Evolutionary conservation across 2,329 filamentous ascomycete species (phyloP).

Genomic region (Nemania sp.): DNA sequence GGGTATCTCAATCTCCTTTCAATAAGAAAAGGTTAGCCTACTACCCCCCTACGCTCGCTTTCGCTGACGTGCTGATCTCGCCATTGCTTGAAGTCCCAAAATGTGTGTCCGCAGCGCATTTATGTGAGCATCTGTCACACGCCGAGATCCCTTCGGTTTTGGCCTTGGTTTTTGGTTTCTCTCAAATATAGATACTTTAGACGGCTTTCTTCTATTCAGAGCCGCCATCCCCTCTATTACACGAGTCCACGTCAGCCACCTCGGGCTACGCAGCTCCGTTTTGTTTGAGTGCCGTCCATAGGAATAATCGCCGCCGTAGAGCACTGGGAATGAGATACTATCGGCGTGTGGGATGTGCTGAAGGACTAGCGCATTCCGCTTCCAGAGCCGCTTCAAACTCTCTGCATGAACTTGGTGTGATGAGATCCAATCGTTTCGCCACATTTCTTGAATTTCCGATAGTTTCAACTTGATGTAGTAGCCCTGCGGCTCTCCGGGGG

Average conservation of each 20-base stretch:
- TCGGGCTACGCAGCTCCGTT: neutral
- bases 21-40: neutral
- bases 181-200: constrained; percentile 19
- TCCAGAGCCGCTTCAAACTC: constrained; percentile 27
- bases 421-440: constrained; percentile 26
- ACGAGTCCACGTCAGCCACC: constrained; percentile 16
- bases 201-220: constrained; percentile 21
- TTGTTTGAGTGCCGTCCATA: neutral
- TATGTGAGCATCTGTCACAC: neutral
- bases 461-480: constrained; percentile 38
- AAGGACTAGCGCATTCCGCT: constrained; percentile 13
- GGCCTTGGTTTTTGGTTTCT: neutral
- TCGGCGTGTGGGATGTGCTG: constrained; percentile 29
- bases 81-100: neutral
- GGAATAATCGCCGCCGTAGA: constrained; percentile 33
- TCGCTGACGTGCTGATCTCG: neutral
- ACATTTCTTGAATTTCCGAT: constrained; percentile 34
- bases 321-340: constrained; percentile 32
- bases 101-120: neutral
- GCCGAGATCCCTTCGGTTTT: neutral
- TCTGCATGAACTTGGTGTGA: constrained; percentile 26
- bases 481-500: constrained; percentile 23
- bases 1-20: neutral
- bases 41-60: neutral
- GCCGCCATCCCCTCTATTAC: constrained; percentile 13